A percentile compares a stretch with the other conserved stretches of the same genome.
These are phyloP conservation scores for Oryza punctata DNA, from an alignment of 176 grass and related monocot species.

Conservation along the genomic window DNA sequence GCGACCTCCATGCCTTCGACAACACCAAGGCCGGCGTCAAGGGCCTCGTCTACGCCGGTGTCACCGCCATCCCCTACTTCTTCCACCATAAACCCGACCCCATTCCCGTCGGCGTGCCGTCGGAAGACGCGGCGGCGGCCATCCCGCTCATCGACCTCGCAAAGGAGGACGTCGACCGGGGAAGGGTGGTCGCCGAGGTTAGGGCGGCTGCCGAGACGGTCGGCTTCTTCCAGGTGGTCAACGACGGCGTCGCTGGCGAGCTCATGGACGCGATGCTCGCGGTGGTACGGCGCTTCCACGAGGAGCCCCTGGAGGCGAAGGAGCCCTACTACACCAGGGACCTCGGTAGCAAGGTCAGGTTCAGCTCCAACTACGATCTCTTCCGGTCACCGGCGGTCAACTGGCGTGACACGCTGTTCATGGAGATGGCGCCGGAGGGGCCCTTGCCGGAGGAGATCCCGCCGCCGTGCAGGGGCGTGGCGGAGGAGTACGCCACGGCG, in stretches of 20 bases:
- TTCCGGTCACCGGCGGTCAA: slow-evolving; percentile 43
- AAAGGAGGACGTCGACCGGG: background rate
- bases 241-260: slow-evolving; percentile 38
- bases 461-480: slow-evolving; percentile 17
- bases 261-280: slow-evolving; percentile 45
- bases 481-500: slow-evolving; percentile 6
- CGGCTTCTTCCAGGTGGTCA: slow-evolving; percentile 68
- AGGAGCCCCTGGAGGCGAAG: slow-evolving; percentile 40
- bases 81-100: slow-evolving; percentile 17
- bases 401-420: slow-evolving; percentile 58
- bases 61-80: slow-evolving; percentile 26
- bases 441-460: slow-evolving; percentile 37
- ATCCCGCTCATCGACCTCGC: slow-evolving; percentile 28
- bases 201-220: slow-evolving; percentile 13
- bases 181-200: background rate
- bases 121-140: background rate
- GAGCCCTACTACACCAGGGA: slow-evolving; percentile 57
- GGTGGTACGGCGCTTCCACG: slow-evolving; percentile 43
- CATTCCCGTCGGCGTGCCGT: background rate
- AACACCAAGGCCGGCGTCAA: slow-evolving; percentile 71
- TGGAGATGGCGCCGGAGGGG: slow-evolving; percentile 28
- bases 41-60: slow-evolving; percentile 54
- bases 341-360: background rate
- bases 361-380: slow-evolving; percentile 53
- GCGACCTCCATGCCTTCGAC: slow-evolving; percentile 55